A percentile compares a stretch with the other conserved stretches of the same genome.
Conservation (phyloP, 257 asterid species). For the Solanum lycopersicoides region DNA sequence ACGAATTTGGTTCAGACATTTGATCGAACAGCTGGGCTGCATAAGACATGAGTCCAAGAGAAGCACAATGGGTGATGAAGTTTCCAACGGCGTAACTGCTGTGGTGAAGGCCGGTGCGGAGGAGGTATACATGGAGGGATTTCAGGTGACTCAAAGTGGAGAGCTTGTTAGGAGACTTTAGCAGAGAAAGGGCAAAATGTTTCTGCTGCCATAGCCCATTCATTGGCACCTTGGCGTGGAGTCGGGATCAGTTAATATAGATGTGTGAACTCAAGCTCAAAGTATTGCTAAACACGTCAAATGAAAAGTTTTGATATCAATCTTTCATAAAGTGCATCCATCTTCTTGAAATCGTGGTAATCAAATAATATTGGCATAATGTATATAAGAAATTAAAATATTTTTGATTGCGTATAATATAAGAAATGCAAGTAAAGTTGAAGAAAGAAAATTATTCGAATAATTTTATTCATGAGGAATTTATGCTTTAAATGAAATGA, state of each 20-base stretch:
- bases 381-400: background rate
- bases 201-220: background rate
- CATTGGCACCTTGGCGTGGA: background rate
- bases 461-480: background rate
- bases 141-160: constrained; percentile 2
- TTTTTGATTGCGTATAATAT: background rate
- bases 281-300: background rate
- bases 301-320: background rate
- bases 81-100: constrained; percentile 9
- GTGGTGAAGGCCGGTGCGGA: background rate
- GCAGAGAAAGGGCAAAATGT: background rate
- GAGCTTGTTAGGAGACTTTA: background rate
- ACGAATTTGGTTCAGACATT: constrained; percentile 10
- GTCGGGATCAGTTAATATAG: background rate
- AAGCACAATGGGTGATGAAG: background rate
- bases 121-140: constrained; percentile 7
- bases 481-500: background rate
- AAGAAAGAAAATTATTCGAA: background rate
- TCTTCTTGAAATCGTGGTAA: background rate
- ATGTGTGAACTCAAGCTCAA: background rate
- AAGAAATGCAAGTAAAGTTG: background rate
- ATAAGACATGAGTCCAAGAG: constrained; percentile 1
- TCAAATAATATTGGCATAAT: background rate
- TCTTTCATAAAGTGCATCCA: background rate
- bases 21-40: constrained; percentile 7